Percentiles rank a stretch among this genome's conserved stretches.
Conservation (phyloP, 306 rosid species). For the Cercis canadensis region DNA sequence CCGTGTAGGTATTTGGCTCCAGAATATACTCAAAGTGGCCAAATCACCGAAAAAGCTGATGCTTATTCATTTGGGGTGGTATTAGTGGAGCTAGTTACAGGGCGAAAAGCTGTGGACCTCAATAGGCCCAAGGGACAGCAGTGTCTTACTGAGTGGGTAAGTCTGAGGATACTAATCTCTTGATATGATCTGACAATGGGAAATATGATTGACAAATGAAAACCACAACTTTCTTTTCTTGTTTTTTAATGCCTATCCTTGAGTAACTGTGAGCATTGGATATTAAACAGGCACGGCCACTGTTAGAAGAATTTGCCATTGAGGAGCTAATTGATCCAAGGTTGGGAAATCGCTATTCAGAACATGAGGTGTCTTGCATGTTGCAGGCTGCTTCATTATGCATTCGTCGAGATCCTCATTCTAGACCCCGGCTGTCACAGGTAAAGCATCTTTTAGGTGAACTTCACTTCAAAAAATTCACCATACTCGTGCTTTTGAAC, state of each 20-base stretch:
- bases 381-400: constrained; percentile 90
- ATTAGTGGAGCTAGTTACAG: constrained; percentile 89
- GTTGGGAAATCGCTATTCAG: constrained; percentile 68
- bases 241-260: neutral
- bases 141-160: constrained; percentile 97
- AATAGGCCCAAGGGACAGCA: constrained; percentile 94
- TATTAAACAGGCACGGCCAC: constrained; percentile 80
- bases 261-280: constrained; percentile 23
- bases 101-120: constrained; percentile 97
- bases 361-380: constrained; percentile 89
- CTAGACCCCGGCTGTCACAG: constrained; percentile 98
- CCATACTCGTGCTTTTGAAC: too few species aligned
- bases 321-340: constrained; percentile 92
- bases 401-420: constrained; percentile 88
- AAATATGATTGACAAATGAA: constrained; percentile 1
- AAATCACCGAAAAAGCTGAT: constrained; percentile 97
- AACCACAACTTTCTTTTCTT: constrained; percentile 6
- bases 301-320: constrained; percentile 77
- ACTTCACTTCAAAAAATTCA: too few species aligned
- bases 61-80: constrained; percentile 98
- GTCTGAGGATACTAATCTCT: constrained; percentile 25
- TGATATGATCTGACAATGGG: constrained; percentile 28
- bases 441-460: too few species aligned
- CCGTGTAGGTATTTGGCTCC: constrained; percentile 91
- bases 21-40: constrained; percentile 97